Base-by-base conservation (phyloP, 1,284 basidiomycete species). In the Microbotryum silenes-acaulis region DNA sequence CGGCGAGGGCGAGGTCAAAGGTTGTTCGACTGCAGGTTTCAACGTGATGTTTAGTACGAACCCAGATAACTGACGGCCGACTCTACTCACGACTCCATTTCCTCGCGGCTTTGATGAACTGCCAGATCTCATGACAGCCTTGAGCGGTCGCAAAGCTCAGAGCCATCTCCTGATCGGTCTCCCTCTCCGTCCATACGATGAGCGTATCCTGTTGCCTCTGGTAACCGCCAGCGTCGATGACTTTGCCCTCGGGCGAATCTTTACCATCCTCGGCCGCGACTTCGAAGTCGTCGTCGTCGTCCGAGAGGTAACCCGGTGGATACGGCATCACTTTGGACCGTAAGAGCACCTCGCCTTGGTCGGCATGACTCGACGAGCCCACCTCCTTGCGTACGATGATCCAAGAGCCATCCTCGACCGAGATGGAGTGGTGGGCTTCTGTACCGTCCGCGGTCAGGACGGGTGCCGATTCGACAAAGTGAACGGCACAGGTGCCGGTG, bases 91-190 rank as follows among this genome's bases (percentile, higher is more conserved):
- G 61, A 1, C 55, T 56, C 23, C 58, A 66, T 33, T 55, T 53
- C 45, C 67, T 37, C 9, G 67, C 62, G 1, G 60, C 61, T 66
- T 84, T 80, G 71, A 99, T 91, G 75, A 98, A 98, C 71, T 88
- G 88, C 94, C 94, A 98, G 54, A 98, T 89, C 78, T 97, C 94
- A 52, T 86, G 82, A 72, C 94, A 99, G 42, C 94, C 96, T 66
- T 94, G 89, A 0, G 90, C 83, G 72, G 97, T 94, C 74, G 97
- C 94, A 72, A 99, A 98, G 69, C 91, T 96, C 55, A 98, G 80
- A 3, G 96, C 96, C 76, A 96, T 93, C 76, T 98, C 94, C 27
- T 87, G 85, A 27, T 91, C 90, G n/a, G 59, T 56, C 68, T 91
- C 87, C 0, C 89, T 53, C 6, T 97, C 94, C 2, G 94, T 98